Evolutionary conservation across 345 rosid species (phyloP), one percentile per base, ranked within the genome.

Genomic region (Populus pruinosa): DNA sequence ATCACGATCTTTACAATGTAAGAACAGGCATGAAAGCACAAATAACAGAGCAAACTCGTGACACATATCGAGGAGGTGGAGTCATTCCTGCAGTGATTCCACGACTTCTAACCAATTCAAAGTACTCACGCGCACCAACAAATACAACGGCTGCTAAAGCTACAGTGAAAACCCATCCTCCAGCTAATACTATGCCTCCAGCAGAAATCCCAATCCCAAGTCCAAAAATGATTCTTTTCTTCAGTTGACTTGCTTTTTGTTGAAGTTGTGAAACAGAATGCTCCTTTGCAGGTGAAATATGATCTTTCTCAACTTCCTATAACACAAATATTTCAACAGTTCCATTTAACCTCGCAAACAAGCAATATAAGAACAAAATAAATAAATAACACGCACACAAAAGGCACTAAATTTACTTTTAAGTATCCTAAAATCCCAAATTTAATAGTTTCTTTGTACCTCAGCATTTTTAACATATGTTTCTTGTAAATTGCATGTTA

Each of bases 51-150:
- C 96, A 95, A 85, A 91, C 91, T 49, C 93, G 88, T 38, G 97
- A 93, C 55, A 90, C 92, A 80, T 90, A 95, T 85, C 91, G 91
- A 56, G 99, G 99, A 71, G 98, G 98, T 70, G 99, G 98, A 0
- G 98, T 93, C 99, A 95, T 95, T 84, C 97, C 98, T 13, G 79
- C 90, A 44, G 98, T 81, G 18, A 95, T 93, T 78, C 96, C 98
- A 65, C 84, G 89, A 80, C 96, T 95, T 70, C 96, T 84, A 69
- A 95, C 96, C 78, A 93, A 82, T 80, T 92, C 94, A 78, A 95
- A 93, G 83, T 93, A 95, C 79, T 95, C 97, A 0, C 92, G 91
- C 20, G 98, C 83, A 67, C 92, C 96, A 9, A 87, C 85, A 39
- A 95, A 95, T 49, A 93, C 96, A 76, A 88, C 88, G 69, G 86